A percentile compares a stretch with the other conserved stretches of the same genome.
phyloP scores from a whole-genome alignment of 2,329 filamentous ascomycete genomes.

The Phoma herbarum region DNA sequence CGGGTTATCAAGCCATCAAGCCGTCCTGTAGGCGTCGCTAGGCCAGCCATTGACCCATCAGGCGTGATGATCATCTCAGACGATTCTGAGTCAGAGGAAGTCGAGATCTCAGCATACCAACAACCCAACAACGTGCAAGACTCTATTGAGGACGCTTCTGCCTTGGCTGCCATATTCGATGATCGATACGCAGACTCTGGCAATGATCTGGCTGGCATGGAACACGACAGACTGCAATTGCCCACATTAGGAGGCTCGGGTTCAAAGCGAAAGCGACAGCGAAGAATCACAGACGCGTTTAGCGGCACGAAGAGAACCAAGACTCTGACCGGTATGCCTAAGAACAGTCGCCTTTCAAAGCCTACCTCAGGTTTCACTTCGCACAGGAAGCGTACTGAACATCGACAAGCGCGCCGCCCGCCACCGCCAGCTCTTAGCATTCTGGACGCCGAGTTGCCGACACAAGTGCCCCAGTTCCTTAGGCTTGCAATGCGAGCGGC shows the following conservation, averaged over 20 bases:
- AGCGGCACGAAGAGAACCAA: constrained; percentile 30
- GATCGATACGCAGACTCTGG: constrained; percentile 37
- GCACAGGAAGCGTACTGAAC: constrained; percentile 19
- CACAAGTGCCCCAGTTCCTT: constrained; percentile 62
- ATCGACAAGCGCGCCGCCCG: constrained; percentile 24
- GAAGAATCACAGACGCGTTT: constrained; percentile 50
- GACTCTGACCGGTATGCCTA: constrained; percentile 4
- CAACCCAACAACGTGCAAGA: constrained; percentile 28
- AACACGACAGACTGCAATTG: constrained; percentile 56
- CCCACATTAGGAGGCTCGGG: constrained; percentile 33
- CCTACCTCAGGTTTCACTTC: neutral
- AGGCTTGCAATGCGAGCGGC: constrained; percentile 64
- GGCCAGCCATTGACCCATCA: constrained; percentile 24
- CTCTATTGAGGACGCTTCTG: constrained; percentile 28
- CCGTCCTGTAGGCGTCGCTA: neutral
- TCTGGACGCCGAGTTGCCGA: constrained; percentile 57
- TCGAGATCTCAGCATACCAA: constrained; percentile 10
- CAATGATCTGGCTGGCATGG: constrained; percentile 52
- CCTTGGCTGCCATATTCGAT: constrained; percentile 38
- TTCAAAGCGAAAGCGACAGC: constrained; percentile 48
- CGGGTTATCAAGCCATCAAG: constrained; percentile 30
- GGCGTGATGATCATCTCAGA: constrained; percentile 46
- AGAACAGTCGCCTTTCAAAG: constrained; percentile 5
- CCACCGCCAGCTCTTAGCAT: constrained; percentile 56
- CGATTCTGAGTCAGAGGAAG: constrained; percentile 41